Base-by-base conservation (phyloP, 441 rosid genomes). In the Francoa sonchifolia region DNA sequence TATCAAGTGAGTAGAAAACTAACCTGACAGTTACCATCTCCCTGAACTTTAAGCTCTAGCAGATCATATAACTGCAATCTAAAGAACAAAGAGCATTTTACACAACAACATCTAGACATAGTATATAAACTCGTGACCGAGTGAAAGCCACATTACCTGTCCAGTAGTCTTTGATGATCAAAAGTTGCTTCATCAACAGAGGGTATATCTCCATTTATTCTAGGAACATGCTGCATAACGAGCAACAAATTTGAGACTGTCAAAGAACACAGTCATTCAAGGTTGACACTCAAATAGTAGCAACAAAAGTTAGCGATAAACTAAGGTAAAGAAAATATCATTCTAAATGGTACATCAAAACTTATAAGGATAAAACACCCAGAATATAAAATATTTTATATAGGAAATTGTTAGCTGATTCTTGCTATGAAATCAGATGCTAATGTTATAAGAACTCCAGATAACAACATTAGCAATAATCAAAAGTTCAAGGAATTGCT, bases 121-220 rank as follows among this genome's bases (percentile, higher is more conserved):
- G 29, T 7, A 8, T 12, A 20, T 22, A 19, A 38, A 29, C 17
- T 25, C 26, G 11, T 20, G 23, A 35, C 28, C 1, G 17, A n/a
- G 21, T 10, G 33, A 33, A 14, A 18, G 17, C 47, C 3, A 16
- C 7, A 29, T 36, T 35, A 71, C 77, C 77, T 67, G 40, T 58
- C 68, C 10, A 64, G 59, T 45, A 71, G 67, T 48, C 77, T 68
- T 44, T 63, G 77, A 55, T 71, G 73, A 55, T 71, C 77, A 42
- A 71, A 52, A 55, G 73, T 67, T 4, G 73, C 71, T 52, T 75
- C 84, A 52, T 81, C 93, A 19, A 73, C 38, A 0, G 93, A 77
- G 25, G 93, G 93, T 54, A 81, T 75, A 61, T 77, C 82, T 47
- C 93, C 81, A 59, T 81, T 81, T 39, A 75, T 81, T 63, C 56